Evolutionary conservation across 2,329 filamentous ascomycete genomes (phyloP).

Genomic region (Xylariaceae sp.): DNA sequence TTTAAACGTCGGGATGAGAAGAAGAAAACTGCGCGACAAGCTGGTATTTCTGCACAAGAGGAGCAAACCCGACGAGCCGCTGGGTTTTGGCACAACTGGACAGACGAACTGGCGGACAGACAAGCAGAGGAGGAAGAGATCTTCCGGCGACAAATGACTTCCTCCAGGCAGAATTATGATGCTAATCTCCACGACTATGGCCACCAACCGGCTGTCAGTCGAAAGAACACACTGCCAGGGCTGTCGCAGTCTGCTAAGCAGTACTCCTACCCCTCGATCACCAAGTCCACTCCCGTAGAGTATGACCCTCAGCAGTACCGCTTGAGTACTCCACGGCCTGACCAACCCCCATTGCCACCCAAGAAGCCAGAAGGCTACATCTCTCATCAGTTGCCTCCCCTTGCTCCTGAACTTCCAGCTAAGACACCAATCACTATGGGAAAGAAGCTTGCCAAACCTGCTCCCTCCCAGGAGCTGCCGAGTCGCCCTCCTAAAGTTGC

Average conservation of each 20-base stretch:
- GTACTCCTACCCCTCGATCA: conserved; percentile 59
- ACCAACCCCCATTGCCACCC: conserved; percentile 38
- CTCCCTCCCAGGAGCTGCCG: conserved; percentile 20
- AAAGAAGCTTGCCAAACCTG: conserved; percentile 25
- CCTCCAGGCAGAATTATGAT: conserved; percentile 40
- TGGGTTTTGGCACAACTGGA: conserved; percentile 44
- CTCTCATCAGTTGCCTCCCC: conserved; percentile 5
- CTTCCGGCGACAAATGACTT: conserved; percentile 52
- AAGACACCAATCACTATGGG: conserved; percentile 31
- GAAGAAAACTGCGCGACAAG: conserved; percentile 55
- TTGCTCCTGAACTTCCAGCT: conserved; percentile 30
- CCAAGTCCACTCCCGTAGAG: conserved; percentile 47
- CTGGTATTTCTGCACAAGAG: conserved; percentile 56
- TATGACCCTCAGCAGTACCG: conserved; percentile 36
- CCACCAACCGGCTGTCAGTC: neutral
- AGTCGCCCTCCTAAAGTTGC: conserved; percentile 33
- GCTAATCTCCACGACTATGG: neutral
- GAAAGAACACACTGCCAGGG: conserved; percentile 4
- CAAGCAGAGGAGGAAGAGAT: conserved; percentile 41
- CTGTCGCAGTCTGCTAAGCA: conserved; percentile 11
- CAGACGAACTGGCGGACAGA: conserved; percentile 30
- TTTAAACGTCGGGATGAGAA: conserved; percentile 64
- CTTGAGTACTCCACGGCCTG: conserved; percentile 16
- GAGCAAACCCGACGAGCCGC: conserved; percentile 52
- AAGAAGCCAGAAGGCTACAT: conserved; percentile 30